phyloP scores from a whole-genome alignment of 1,284 basidiomycete genomes.

The Phylloporus sp. region DNA sequence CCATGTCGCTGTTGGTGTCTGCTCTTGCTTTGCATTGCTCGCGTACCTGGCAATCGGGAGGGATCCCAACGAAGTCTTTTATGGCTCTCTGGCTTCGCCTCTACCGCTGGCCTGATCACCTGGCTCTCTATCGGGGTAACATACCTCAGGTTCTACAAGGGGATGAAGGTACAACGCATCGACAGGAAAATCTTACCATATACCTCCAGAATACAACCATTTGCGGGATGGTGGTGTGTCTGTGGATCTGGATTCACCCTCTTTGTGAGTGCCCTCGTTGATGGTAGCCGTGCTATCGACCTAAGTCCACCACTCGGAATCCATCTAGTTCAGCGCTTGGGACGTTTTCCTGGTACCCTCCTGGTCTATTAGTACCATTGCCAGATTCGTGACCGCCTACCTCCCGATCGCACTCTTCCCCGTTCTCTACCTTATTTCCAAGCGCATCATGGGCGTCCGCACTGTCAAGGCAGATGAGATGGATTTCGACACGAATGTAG shows the following conservation, averaged over 20 bases:
- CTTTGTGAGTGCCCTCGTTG: constrained; percentile 36
- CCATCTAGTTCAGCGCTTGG: constrained; percentile 44
- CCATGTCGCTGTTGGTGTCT: constrained; percentile 53
- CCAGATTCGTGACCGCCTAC: constrained; percentile 55
- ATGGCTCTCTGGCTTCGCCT: constrained; percentile 58
- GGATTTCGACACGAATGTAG: constrained; percentile 59
- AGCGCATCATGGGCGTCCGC: constrained; percentile 44
- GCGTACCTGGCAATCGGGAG: constrained; percentile 53
- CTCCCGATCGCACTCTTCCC: constrained; percentile 65
- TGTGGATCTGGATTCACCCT: constrained; percentile 42
- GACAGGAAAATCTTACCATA: constrained; percentile 54
- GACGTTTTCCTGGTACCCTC: constrained; percentile 56
- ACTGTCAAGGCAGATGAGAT: constrained; percentile 49
- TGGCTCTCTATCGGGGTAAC: constrained; percentile 69
- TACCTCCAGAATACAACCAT: constrained; percentile 48
- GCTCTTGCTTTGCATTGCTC: constrained; percentile 56
- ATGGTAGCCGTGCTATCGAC: too few relatives aligned
- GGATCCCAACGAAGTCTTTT: constrained; percentile 57
- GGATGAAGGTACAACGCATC: constrained; percentile 28
- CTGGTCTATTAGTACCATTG: too few relatives aligned
- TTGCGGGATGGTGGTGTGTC: constrained; percentile 48
- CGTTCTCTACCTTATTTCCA: constrained; percentile 54
- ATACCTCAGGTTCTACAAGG: constrained; percentile 64
- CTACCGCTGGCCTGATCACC: constrained; percentile 52
- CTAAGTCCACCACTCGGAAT: background rate